Evolutionary conservation across 768 basidiomycete species (phyloP).

Genomic region (Hemileccinum rubropunctum): DNA sequence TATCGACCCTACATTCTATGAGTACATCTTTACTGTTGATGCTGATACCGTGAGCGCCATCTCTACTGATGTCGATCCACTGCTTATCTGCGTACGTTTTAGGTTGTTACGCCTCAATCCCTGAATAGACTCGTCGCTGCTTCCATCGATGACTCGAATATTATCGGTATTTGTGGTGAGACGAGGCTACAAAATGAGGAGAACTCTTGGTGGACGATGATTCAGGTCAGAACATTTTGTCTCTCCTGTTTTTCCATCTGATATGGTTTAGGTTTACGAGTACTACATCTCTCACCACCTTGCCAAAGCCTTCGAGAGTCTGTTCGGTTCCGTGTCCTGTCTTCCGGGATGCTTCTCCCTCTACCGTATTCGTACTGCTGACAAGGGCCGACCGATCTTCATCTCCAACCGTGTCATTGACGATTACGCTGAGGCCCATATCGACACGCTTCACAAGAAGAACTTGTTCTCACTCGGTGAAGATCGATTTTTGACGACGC

Average conservation of each 20-base stretch:
- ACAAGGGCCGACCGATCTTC: constrained; percentile 69
- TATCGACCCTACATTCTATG: constrained; percentile 73
- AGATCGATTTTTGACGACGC: constrained; percentile 68
- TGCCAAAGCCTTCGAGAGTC: constrained; percentile 65
- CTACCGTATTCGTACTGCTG: constrained; percentile 67
- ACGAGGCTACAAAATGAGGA: constrained; percentile 68
- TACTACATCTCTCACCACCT: constrained; percentile 69
- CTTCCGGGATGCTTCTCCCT: constrained; percentile 74
- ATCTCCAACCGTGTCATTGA: constrained; percentile 70
- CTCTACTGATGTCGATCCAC: not conserved
- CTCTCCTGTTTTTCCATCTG: not conserved
- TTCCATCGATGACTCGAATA: constrained; percentile 54
- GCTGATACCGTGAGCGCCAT: constrained; percentile 56
- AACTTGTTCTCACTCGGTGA: constrained; percentile 67
- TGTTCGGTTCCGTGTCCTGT: constrained; percentile 71
- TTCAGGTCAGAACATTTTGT: constrained; percentile 44
- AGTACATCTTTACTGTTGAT: constrained; percentile 72
- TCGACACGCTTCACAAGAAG: constrained; percentile 73
- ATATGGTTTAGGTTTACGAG: constrained; percentile 51
- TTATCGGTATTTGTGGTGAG: constrained; percentile 70
- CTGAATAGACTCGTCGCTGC: constrained; percentile 68
- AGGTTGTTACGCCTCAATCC: constrained; percentile 64
- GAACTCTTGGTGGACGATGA: constrained; percentile 76
- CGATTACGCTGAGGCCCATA: constrained; percentile 62
- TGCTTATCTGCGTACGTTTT: constrained; percentile 14